Evolutionary conservation across 495 filamentous ascomycete genomes (phyloP).

Genomic region (Entonaema liquescens): DNA sequence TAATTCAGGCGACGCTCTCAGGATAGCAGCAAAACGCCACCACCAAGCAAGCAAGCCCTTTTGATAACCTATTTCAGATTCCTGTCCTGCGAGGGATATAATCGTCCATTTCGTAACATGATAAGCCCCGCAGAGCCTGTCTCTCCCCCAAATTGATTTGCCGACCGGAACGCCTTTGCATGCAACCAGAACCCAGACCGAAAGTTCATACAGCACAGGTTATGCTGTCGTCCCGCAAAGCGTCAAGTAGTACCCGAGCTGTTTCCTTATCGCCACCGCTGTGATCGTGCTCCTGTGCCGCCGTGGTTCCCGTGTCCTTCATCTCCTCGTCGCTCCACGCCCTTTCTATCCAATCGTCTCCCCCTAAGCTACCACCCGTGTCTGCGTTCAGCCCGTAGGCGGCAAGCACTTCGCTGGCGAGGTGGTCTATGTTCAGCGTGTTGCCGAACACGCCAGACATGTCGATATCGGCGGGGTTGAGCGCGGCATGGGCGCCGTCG

Average conservation of each 20-base stretch:
- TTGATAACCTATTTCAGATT: neutral
- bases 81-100: neutral
- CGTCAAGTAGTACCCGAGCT: slow-evolving; percentile 40
- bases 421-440: slow-evolving; percentile 25
- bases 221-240: slow-evolving; percentile 32
- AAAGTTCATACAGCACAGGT: slow-evolving; percentile 30
- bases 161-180: slow-evolving; percentile 6
- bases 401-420: slow-evolving; percentile 33
- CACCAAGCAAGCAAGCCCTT: neutral
- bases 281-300: slow-evolving; percentile 5
- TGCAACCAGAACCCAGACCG: slow-evolving; percentile 5
- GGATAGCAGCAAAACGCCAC: neutral
- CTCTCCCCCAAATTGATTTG: neutral
- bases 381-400: slow-evolving; percentile 29
- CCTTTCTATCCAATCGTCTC: slow-evolving; percentile 43
- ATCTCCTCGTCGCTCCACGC: slow-evolving; percentile 41
- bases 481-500: neutral
- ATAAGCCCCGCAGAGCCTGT: no score
- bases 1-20: slow-evolving; percentile 36
- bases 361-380: slow-evolving; percentile 1
- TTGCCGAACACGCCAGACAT: slow-evolving; percentile 27
- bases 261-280: slow-evolving; percentile 38
- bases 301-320: slow-evolving; percentile 5
- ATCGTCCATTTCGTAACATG: no score
- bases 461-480: slow-evolving; percentile 24